Evolutionary conservation across 441 rosid species (phyloP), one percentile per base, ranked within the genome.

Genomic region (Gossypium schwendimanii): DNA sequence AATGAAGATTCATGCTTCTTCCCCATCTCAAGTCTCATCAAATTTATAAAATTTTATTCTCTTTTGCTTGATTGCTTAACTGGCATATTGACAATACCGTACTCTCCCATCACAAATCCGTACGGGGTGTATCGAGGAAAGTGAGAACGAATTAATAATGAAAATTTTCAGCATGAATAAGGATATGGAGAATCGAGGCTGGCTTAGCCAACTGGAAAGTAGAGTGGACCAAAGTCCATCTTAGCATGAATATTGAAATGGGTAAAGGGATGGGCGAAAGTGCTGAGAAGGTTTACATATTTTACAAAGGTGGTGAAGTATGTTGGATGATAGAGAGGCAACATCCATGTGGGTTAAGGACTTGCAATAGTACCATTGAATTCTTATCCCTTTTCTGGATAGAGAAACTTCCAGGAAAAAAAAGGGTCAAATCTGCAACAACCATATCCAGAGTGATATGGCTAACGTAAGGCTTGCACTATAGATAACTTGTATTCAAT

Each of bases 311-410:
- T 73, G 44, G 44, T 62, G 59, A 60, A 63, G 63, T 58, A 69
- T 84, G 90, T 76, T 75, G 90, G 89, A 75, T 77, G 91, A 83
- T 81, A 83, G 79, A 78, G 85, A 64, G 86, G 88, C 90, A 84
- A 78, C 62, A 81, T 79, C 87, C 86, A 80, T 80, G 86, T 77
- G 88, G 88, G 76, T 44, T 71, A 21, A 49, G 62, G 76, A 11
- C 54, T 21, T 39, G 44, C 11, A 39, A 39, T 7, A 5, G 11
- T 8, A 8, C 44, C 11, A 8, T 36, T 39, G 11, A 39, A 39
- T 39, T 8, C 44, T 39, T 39, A 39, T 8, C 11, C 44, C 11
- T 39, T 39, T 39, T 39, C 11, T 45, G 50, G 50, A 21, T 6
- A 20, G 14, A 20, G 60, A 55, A 55, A 21, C 60, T 57, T 57